Conservation (phyloP, 352 stramenopile species). For the Globisporangium echinulatum region DNA sequence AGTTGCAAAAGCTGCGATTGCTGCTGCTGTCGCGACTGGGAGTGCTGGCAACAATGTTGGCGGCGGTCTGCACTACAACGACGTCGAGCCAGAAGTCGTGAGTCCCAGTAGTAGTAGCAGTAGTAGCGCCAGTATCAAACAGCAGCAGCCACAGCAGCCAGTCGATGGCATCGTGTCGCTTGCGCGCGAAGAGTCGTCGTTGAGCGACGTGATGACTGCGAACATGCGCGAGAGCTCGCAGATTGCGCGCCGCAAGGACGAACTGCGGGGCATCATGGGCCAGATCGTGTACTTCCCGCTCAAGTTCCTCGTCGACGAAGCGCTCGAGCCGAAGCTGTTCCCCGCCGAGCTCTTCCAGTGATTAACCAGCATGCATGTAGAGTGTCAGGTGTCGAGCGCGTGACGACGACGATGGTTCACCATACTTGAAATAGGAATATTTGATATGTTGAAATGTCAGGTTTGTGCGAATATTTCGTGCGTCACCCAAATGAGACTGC, state of each 20-base stretch:
- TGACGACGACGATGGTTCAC: too few species aligned
- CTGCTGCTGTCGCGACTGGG: too few species aligned
- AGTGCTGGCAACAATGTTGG: too few species aligned
- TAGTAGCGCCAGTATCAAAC: not conserved
- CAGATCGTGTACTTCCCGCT: slow-evolving; percentile 86
- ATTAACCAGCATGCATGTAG: too few species aligned
- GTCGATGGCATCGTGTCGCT: slow-evolving; percentile 2
- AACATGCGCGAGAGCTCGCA: slow-evolving; percentile 64
- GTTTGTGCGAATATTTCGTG: not conserved
- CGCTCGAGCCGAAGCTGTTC: slow-evolving; percentile 75
- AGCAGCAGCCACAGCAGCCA: not conserved
- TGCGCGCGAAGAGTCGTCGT: slow-evolving; percentile 28
- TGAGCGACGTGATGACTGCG: slow-evolving; percentile 50
- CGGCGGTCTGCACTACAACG: not conserved
- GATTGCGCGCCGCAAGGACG: slow-evolving; percentile 55
- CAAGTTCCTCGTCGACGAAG: slow-evolving; percentile 75
- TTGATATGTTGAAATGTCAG: too few species aligned
- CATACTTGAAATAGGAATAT: too few species aligned
- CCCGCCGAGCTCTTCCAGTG: slow-evolving; percentile 81
- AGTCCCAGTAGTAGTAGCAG: too few species aligned
- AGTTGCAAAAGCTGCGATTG: not conserved
- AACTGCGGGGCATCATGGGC: slow-evolving; percentile 61
- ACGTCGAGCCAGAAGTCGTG: slow-evolving; percentile 8
- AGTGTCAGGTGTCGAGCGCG: too few species aligned
- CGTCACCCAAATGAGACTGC: too few species aligned